Evolutionary conservation across 495 filamentous ascomycete species (phyloP).

Genomic region (Penicillium coprophilum): DNA sequence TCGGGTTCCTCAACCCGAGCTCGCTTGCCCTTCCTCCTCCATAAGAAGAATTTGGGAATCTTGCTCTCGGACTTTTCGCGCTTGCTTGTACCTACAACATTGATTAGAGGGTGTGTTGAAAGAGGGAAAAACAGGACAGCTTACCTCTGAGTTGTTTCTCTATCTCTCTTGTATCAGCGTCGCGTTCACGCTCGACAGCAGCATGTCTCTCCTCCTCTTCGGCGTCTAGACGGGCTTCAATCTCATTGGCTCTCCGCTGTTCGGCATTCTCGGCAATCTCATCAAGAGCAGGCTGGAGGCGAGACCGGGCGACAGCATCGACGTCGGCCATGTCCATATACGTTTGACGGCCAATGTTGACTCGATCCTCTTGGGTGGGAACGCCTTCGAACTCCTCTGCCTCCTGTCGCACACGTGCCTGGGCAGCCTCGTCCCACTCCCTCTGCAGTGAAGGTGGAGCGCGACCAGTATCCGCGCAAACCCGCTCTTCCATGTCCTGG

Average conservation of each 20-base stretch:
- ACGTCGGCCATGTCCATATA: conserved; percentile 78
- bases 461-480: conserved; percentile 75
- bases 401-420: conserved; percentile 60
- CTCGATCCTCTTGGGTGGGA: conserved; percentile 56
- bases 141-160: conserved; percentile 53
- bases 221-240: conserved; percentile 55
- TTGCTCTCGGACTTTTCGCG: conserved; percentile 24
- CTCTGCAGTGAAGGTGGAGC: conserved; percentile 64
- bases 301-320: conserved; percentile 72
- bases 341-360: conserved; percentile 79
- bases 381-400: conserved; percentile 62
- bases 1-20: conserved; percentile 16
- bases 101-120: conserved; percentile 22
- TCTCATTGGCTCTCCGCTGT: conserved; percentile 58
- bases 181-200: conserved; percentile 52
- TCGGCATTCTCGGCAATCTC: conserved; percentile 80
- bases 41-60: conserved; percentile 31
- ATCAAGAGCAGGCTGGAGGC: conserved; percentile 87
- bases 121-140: conserved; percentile 13
- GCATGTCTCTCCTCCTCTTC: conserved; percentile 48
- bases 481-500: conserved; percentile 73
- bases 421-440: conserved; percentile 77
- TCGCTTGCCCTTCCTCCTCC: conserved; percentile 34
- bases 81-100: conserved; percentile 54
- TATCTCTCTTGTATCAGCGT: conserved; percentile 52